Evolutionary conservation across 129 eudicot species (phyloP), one percentile per base, ranked within the genome.

Genomic region (Flaveria sonorensis): DNA sequence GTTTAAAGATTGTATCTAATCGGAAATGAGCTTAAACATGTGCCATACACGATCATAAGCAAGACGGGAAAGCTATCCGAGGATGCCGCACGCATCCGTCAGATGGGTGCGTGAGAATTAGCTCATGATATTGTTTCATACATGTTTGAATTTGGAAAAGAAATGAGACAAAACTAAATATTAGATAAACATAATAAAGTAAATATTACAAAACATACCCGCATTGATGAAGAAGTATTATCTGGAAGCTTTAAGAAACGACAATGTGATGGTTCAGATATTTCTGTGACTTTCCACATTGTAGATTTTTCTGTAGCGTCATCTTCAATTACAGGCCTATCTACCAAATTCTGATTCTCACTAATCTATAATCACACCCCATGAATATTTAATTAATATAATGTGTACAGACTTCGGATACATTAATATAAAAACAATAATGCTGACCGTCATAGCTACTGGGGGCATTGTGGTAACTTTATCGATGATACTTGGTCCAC

Each of bases 171-270:
- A 12, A 18, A 8, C 3, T n/a, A 14, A 48, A 48, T 12, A 50
- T 30, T 12, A 68, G 53, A 21, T 26, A 8, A 48, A 15, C 9
- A 60, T 46, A 47, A 72, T 8, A 28, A 16, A 28, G 4, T 5
- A 57, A 40, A 59, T 39, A 43, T 73, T 40, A 40, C 57, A 43
- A 14, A 0, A 62, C 52, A 42, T 83, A 91, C 97, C 91, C 89
- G 87, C 80, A 71, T 88, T 55, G 93, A 82, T 53, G 97, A 76
- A 62, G 81, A 73, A 28, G 82, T 76, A 67, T 61, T 87, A 64
- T 91, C 97, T 15, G 94, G 94, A 83, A 91, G 91, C 81, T 90
- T 83, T 74, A 82, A 68, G 36, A 89, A 85, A 20, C 91, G 89
- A 73, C 93, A 91, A 67, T 91, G 93, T 73, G 92, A 83, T 83